Evolutionary conservation across 2,329 filamentous ascomycete species (phyloP).

Genomic region (Penicillium crustosum): DNA sequence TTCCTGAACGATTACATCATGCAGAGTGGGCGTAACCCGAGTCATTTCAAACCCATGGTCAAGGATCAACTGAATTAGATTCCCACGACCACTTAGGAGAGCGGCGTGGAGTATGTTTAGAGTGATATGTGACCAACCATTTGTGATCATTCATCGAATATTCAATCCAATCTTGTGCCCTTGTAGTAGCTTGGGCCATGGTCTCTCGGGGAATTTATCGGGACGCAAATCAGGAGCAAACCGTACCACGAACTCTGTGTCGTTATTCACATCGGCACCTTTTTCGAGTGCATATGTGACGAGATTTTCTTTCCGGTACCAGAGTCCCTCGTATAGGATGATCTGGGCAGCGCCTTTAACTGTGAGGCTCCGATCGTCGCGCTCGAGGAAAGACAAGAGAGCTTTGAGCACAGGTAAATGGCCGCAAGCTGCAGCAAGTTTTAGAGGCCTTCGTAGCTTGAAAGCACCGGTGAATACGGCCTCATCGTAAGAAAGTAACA

Average conservation of each 20-base stretch:
- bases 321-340: slow-evolving; percentile 1
- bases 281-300: neutral
- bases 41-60: neutral
- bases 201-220: neutral
- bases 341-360: neutral
- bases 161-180: neutral
- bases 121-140: neutral
- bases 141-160: neutral
- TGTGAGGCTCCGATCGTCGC: neutral
- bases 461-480: neutral
- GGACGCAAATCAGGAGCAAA: neutral
- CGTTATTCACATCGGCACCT: neutral
- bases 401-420: neutral
- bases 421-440: neutral
- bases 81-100: neutral
- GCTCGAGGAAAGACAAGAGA: neutral
- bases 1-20: neutral
- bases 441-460: neutral
- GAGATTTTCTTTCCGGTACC: neutral
- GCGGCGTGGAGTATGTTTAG: neutral
- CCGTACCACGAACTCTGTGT: neutral
- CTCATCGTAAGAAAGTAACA: neutral
- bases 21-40: neutral
- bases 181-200: neutral
- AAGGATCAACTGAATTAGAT: neutral